Conservation (phyloP, 208 protist species). For the Phytomonas francai region DNA sequence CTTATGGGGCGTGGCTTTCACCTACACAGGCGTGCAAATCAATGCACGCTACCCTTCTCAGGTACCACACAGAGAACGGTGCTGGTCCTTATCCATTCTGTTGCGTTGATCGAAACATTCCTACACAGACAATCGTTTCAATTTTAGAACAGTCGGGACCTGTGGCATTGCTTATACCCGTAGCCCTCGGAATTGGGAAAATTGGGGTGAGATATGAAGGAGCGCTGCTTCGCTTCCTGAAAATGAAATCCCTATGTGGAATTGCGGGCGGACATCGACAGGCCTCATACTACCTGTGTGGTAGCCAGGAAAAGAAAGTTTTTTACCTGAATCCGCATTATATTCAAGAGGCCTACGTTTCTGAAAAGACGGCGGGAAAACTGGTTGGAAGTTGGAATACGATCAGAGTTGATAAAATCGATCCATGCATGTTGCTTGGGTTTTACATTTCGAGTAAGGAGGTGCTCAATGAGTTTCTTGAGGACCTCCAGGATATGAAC, state of each 20-base stretch:
- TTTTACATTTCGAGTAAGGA: constrained; percentile 47
- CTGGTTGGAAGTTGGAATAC: constrained; percentile 11
- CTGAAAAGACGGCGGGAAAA: constrained; percentile 17
- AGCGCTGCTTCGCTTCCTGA: constrained; percentile 30
- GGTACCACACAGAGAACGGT: constrained; percentile 14
- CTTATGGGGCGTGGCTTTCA: constrained; percentile 46
- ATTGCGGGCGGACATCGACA: constrained; percentile 37
- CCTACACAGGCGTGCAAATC: constrained; percentile 38
- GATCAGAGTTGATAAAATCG: constrained; percentile 8
- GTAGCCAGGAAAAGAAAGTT: constrained; percentile 42
- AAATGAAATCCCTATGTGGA: constrained; percentile 44
- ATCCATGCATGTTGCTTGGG: constrained; percentile 52
- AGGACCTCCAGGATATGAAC: constrained; percentile 32
- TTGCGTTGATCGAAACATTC: constrained; percentile 24
- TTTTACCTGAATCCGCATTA: constrained; percentile 74
- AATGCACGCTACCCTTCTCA: constrained; percentile 18
- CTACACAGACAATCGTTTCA: constrained; percentile 10
- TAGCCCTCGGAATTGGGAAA: constrained; percentile 35
- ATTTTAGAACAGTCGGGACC: constrained; percentile 17
- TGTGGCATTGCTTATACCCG: constrained; percentile 56
- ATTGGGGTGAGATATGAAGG: constrained; percentile 41
- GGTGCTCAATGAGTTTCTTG: constrained; percentile 26
- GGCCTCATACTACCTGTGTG: constrained; percentile 50
- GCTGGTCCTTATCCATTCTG: constrained; percentile 27
- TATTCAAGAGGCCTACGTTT: constrained; percentile 48